phyloP scores from a whole-genome alignment of 1,284 basidiomycete genomes.

The Dichomitus squalens region DNA sequence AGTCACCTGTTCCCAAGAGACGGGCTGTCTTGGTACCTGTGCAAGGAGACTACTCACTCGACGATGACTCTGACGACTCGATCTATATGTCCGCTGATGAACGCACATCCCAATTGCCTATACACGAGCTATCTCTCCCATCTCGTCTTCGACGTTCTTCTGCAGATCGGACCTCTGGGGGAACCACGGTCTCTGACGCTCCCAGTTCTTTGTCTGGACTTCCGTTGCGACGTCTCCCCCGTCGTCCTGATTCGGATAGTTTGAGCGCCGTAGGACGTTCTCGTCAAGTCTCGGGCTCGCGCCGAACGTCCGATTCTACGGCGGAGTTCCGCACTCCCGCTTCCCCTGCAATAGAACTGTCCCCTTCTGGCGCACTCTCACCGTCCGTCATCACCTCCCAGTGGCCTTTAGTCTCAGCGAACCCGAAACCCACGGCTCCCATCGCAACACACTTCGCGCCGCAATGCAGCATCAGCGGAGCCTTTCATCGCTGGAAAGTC shows the following conservation, averaged over 20 bases:
- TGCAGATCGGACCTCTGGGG: conserved; percentile 9
- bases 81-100: conserved; percentile 14
- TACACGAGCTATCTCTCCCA: neutral
- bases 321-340: neutral
- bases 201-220: conserved; percentile 7
- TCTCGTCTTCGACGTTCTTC: conserved; percentile 1
- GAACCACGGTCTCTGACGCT: conserved; percentile 6
- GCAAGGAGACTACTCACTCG: neutral
- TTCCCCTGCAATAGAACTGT: neutral
- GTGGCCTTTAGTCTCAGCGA: conserved; percentile 6
- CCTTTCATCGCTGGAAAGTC: conserved; percentile 13
- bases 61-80: neutral
- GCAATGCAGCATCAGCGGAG: neutral
- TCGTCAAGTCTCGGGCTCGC: conserved; percentile 4
- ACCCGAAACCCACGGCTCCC: conserved; percentile 19
- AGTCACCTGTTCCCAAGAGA: neutral
- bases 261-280: conserved; percentile 5
- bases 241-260: conserved; percentile 5
- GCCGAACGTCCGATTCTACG: neutral
- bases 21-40: neutral
- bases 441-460: conserved; percentile 7
- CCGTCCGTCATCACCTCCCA: neutral
- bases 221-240: conserved; percentile 9
- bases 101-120: neutral
- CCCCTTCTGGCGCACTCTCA: neutral